Base-by-base conservation (phyloP, 805 yeast genomes). In the Isabelozyma pseudorhagii region DNA sequence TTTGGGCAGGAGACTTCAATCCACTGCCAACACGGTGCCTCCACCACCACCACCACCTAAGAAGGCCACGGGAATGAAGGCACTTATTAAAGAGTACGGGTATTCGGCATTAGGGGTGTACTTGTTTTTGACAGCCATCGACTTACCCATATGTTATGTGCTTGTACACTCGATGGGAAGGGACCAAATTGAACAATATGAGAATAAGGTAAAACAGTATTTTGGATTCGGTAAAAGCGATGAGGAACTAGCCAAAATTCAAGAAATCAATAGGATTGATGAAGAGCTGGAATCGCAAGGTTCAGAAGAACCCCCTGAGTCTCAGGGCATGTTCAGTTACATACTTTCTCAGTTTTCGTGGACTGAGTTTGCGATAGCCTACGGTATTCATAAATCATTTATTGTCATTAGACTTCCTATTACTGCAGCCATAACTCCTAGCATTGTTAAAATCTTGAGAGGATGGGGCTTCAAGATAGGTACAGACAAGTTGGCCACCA, bases 371-470 rank as follows among this genome's bases (percentile, higher is more conserved):
- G 84, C 88, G 10, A 79, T 94, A 46, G 98, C 98, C 0, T 94
- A 94, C 64, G 97, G 97, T 2, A 72, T 94, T 43, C 98, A 94
- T 73, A 94, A 94, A 71, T 81, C 92, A 4, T 76, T 94, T 54
- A 80, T 93, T 21, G 81, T 93, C 52, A 79, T 94, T 40, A 79
- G 99, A 54, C 72, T 94, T 5, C 99, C 99, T 11, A 66, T 90
- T 29, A 87, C 97, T 0, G 97, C 97, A 0, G 96, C 96, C 2
- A 79, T 92, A 10, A 91, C 97, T 0, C 99, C 99, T 5, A 63
- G 82, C 1, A 77, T 90, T 2, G 96, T 90, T 5, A 73, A 67
- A 46, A 62, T 72, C 44, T 76, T 93, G 53, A 80, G 87, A 50
- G 69, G 78, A 18, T 83, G 89, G 87, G 97, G 97, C 1, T 90